Conservation (phyloP, 2,329 filamentous ascomycete species). For the Aspergillus quadricinctus region DNA sequence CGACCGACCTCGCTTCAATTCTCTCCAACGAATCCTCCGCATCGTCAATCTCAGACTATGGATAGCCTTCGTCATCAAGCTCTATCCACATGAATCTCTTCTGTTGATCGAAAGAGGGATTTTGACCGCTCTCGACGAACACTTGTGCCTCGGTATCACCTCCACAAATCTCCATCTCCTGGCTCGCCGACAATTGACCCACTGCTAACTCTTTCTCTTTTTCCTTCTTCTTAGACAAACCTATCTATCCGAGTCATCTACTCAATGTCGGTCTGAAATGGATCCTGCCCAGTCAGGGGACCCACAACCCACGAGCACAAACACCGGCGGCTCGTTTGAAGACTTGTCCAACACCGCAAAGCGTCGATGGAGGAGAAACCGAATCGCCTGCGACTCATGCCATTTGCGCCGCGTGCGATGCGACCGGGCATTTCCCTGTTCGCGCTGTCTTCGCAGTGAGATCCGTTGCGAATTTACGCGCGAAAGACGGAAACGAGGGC, state of each 20-base stretch:
- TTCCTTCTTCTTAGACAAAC: background rate
- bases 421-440: conserved; percentile 85
- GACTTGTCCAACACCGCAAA: conserved; percentile 21
- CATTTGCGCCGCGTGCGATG: conserved; percentile 92
- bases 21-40: background rate
- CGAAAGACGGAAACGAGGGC: conserved; percentile 89
- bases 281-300: conserved; percentile 28
- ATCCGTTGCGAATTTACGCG: conserved; percentile 76
- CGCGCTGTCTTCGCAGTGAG: conserved; percentile 77
- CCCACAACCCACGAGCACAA: conserved; percentile 12
- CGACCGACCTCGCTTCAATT: background rate
- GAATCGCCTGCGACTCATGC: conserved; percentile 80
- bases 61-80: background rate
- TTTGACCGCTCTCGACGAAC: background rate
- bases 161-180: background rate
- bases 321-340: conserved; percentile 10
- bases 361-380: conserved; percentile 35
- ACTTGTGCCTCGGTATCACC: background rate
- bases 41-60: background rate
- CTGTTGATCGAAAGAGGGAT: background rate
- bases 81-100: background rate
- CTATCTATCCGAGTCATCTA: background rate
- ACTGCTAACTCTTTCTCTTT: background rate
- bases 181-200: background rate
- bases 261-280: conserved; percentile 28